These are phyloP conservation scores for Toxicodendron radicans DNA, from an alignment of 345 rosid genomes.

Conservation along the genomic window DNA sequence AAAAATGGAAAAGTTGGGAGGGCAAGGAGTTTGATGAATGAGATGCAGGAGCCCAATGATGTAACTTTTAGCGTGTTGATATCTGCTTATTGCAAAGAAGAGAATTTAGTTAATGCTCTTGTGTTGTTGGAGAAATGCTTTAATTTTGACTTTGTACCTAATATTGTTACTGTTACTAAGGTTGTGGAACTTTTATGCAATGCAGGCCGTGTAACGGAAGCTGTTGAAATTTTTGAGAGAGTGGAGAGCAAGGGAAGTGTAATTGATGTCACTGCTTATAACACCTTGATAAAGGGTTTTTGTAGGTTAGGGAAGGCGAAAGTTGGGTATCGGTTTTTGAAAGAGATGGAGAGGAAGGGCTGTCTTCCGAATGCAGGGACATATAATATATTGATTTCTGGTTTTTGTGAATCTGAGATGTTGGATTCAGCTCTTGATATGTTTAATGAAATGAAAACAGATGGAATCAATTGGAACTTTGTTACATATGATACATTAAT, in stretches of 20 bases:
- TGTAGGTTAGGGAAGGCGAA: slow-evolving; percentile 60
- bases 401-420: slow-evolving; percentile 56
- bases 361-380: slow-evolving; percentile 75
- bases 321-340: slow-evolving; percentile 53
- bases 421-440: slow-evolving; percentile 61
- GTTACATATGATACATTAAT: slow-evolving; percentile 57
- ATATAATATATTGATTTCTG: slow-evolving; percentile 61
- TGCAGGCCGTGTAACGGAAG: slow-evolving; percentile 62
- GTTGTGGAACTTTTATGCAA: slow-evolving; percentile 66
- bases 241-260: slow-evolving; percentile 62
- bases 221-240: slow-evolving; percentile 70
- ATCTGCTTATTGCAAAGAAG: slow-evolving; percentile 68
- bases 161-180: slow-evolving; percentile 69
- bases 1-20: slow-evolving; percentile 80
- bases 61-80: slow-evolving; percentile 79
- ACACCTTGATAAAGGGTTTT: slow-evolving; percentile 70
- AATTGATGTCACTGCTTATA: slow-evolving; percentile 66
- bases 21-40: slow-evolving; percentile 81
- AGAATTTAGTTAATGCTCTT: slow-evolving; percentile 64
- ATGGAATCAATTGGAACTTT: slow-evolving; percentile 68
- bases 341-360: slow-evolving; percentile 81
- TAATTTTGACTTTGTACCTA: slow-evolving; percentile 54
- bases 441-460: slow-evolving; percentile 76
- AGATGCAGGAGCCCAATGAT: slow-evolving; percentile 64
- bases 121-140: slow-evolving; percentile 83